These are phyloP conservation scores for Albophoma yamanashiensis DNA, from an alignment of 2,329 filamentous ascomycete genomes.

Conservation along the genomic window DNA sequence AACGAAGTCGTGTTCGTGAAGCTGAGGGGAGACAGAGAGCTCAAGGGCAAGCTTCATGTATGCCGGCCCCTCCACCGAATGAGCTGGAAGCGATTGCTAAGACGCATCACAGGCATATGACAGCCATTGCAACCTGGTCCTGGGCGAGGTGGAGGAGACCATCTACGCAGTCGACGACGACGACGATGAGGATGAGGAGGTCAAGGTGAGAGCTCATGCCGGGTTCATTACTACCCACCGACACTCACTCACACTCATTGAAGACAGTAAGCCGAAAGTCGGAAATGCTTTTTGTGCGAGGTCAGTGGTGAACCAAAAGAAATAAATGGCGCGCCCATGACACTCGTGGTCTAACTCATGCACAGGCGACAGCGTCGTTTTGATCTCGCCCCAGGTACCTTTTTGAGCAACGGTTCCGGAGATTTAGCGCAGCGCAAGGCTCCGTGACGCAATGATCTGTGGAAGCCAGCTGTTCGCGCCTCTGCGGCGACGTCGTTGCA, in stretches of 20 bases:
- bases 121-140: slow-evolving; percentile 92
- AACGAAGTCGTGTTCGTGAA: slow-evolving; percentile 98
- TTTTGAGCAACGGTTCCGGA: slow-evolving; percentile 16
- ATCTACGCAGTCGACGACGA: slow-evolving; percentile 92
- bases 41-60: slow-evolving; percentile 92
- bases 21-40: slow-evolving; percentile 86
- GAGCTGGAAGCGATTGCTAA: slow-evolving; percentile 1
- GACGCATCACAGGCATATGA: slow-evolving; percentile 71
- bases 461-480: background rate
- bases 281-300: slow-evolving; percentile 97
- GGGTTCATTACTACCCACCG: no score
- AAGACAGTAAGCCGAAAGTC: slow-evolving; percentile 94
- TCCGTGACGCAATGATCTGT: background rate
- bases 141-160: slow-evolving; percentile 95
- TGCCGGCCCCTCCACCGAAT: slow-evolving; percentile 15
- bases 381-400: slow-evolving; percentile 53
- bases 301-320: slow-evolving; percentile 37
- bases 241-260: slow-evolving; percentile 4
- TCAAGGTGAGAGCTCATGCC: slow-evolving; percentile 45
- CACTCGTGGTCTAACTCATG: slow-evolving; percentile 10
- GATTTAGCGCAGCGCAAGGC: background rate
- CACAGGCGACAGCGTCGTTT: slow-evolving; percentile 60
- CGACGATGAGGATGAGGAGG: slow-evolving; percentile 68
- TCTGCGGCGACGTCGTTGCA: background rate
- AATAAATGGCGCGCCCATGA: background rate